Evolutionary conservation across 2,329 filamentous ascomycete species (phyloP), one percentile per base, ranked within the genome.

Genomic region (Neopestalotiopsis sp.): DNA sequence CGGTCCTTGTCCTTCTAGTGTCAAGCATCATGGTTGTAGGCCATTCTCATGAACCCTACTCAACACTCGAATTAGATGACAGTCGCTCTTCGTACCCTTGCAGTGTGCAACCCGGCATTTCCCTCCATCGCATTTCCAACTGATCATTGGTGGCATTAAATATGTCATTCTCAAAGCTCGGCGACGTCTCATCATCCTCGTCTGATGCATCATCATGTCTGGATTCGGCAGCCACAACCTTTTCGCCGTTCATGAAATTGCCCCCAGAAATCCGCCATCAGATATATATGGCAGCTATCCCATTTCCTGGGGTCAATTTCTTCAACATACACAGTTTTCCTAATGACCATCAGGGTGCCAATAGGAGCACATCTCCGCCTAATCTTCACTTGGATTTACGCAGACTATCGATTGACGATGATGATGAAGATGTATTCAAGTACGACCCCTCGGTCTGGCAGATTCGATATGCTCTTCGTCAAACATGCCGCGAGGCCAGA

Each of bases 251-350:
- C 70, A 28, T 49, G 9, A 38, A 69, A 9, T 74, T 79, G 7
- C 77, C 77, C 0, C 72, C 77, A 1, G 77, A 79, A 65, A 70
- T 79, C 30, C 75, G 78, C 2, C 71, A 74, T 34, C 69, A 75
- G 38, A 77, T 79, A 62, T 79, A 74, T 72, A 72, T 65, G 1
- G 59, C 70, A 20, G 76, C 76, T 13, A 61, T 78, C 3, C 74
- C 76, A 0, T 65, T 67, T 1, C 73, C 76, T 2, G 76, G 76
- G 32, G 75, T 79, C 66, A 79, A 79, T 71, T 78, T 79, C 72
- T 79, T 79, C 74, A 79, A 79, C 71, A 70, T 79, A 1, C 78
- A 79, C 70, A 71, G 67, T 67, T 75, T 78, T 69, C 78, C 78
- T n/a, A 75, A 76, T 67, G 76, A 78, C 61, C 76, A 79, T 56